Evolutionary conservation across 148 eudicot genomes (phyloP).

Genomic region (Linanthus parryae): DNA sequence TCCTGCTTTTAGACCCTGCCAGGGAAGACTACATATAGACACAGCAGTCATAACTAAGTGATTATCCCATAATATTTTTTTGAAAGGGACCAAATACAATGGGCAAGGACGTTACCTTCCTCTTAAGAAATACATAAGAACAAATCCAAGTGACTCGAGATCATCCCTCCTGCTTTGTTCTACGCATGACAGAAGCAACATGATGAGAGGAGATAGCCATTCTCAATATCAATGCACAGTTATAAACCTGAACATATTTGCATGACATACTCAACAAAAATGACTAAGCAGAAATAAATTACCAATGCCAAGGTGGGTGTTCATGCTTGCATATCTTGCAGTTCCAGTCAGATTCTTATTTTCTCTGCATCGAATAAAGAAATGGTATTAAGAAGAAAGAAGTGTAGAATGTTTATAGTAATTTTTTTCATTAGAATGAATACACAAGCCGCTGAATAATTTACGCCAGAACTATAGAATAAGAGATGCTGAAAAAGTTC

Average conservation of each 20-base stretch:
- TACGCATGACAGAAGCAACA: slow-evolving; percentile 16
- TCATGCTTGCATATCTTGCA: slow-evolving; percentile 88
- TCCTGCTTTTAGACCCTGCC: slow-evolving; percentile 95
- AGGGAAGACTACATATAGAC: slow-evolving; percentile 66
- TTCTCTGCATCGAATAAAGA: slow-evolving; percentile 40
- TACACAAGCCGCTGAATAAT: neutral
- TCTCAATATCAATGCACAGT: neutral
- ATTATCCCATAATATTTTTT: no score
- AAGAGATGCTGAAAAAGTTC: neutral
- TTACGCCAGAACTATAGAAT: neutral
- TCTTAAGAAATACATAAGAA: slow-evolving; percentile 80
- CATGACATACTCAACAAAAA: neutral
- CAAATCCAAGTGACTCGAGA: slow-evolving; percentile 82
- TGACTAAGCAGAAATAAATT: slow-evolving; percentile 14
- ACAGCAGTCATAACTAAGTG: slow-evolving; percentile 16
- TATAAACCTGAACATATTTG: neutral
- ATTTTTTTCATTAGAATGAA: neutral
- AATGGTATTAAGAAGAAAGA: neutral
- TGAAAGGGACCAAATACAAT: neutral
- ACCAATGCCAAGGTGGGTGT: slow-evolving; percentile 89
- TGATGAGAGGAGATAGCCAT: slow-evolving; percentile 12
- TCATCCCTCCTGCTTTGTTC: slow-evolving; percentile 94
- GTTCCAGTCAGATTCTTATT: slow-evolving; percentile 87
- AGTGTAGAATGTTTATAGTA: neutral
- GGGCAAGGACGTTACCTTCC: slow-evolving; percentile 49